Conservation (phyloP, 192 early-diverging fungal genomes). For the Gamsiella multidivaricata region DNA sequence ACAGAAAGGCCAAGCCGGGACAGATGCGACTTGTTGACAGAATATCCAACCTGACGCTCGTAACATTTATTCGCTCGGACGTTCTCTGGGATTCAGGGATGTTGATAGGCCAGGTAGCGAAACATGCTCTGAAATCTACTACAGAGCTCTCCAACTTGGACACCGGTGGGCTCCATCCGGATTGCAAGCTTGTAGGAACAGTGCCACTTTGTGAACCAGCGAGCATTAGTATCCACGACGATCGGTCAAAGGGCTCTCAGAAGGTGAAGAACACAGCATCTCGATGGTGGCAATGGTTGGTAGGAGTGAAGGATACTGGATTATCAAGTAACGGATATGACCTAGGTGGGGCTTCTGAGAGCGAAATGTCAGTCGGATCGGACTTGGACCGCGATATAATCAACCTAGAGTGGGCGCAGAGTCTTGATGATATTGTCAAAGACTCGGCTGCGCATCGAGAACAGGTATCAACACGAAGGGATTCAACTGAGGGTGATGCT, state of each 20-base stretch:
- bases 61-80: conserved; percentile 44
- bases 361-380: conserved; percentile 30
- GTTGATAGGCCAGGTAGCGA: conserved; percentile 1
- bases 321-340: neutral
- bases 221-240: neutral
- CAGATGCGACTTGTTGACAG: conserved; percentile 42
- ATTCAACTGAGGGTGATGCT: neutral
- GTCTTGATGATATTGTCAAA: conserved; percentile 15
- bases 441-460: conserved; percentile 3
- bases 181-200: conserved; percentile 33
- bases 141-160: conserved; percentile 12
- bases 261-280: neutral
- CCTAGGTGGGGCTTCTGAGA: neutral
- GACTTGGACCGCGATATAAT: conserved; percentile 52
- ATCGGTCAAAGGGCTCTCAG: neutral
- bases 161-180: conserved; percentile 33
- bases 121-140: conserved; percentile 20
- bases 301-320: conserved; percentile 10
- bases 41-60: conserved; percentile 26
- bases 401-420: conserved; percentile 30
- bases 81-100: conserved; percentile 45
- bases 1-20: conserved; percentile 50
- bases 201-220: conserved; percentile 33
- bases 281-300: conserved; percentile 39
- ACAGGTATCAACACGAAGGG: neutral